Base-by-base conservation (phyloP, 164 flowering plant genomes). In the Vitis rotundifolia region DNA sequence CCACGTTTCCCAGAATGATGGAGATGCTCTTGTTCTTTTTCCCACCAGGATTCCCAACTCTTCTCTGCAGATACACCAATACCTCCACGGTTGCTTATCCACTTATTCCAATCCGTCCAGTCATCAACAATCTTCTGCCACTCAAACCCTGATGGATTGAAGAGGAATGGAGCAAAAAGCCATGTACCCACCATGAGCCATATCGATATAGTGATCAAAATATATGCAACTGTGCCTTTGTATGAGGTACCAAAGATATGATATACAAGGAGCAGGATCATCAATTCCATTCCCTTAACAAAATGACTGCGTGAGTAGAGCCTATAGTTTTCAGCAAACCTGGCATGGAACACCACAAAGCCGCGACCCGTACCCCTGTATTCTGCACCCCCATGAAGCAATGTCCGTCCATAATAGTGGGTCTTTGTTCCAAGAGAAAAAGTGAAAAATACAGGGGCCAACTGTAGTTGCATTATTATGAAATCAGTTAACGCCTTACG, bases 11-110 rank as follows among this genome's bases (percentile, higher is more conserved):
- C 89, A 47, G 89, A 80, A 71, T 71, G 55, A 8, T 60, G 78
- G 26, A 87, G 89, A 82, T 87, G 91, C 13, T 76, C 81, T 15
- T 84, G 88, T 76, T 88, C 87, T 63, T 79, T 82, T 63, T 82
- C 88, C 91, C 91, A 88, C 91, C 91, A 88, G 12, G 89, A 86
- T 63, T 88, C 91, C 91, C 91, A 88, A 63, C 91, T 88, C 54
- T 86, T 88, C 10, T 86, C 88, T 8, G 87, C 81, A 9, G 82
- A 73, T 3, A 88, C 88, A 47, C 91, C 91, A 55, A 88, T 86
- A 1, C 91, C 91, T 7, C 91, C 89, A 9, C 74, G 81, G 68
- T 83, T 86, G 66, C 68, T 74, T 68, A 88, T 88, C 91, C 91
- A 88, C 59, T 84, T 86, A 37, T 77, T 81, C 91, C 91, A 88